Conservation (phyloP, 345 rosid genomes). For the Pistacia atlantica region DNA sequence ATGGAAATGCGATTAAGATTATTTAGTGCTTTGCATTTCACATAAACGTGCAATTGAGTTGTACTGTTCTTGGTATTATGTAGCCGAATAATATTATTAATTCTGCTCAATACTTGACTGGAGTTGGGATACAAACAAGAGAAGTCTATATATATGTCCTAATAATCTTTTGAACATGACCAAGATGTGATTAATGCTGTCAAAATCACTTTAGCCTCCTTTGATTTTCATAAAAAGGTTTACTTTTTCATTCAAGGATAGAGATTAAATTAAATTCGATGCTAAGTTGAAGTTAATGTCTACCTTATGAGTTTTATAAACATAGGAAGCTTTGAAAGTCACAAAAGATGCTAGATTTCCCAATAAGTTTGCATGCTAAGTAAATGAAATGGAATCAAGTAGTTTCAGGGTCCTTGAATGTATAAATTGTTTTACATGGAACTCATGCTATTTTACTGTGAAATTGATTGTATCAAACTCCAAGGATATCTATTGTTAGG, state of each 20-base stretch:
- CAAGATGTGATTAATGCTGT: background rate
- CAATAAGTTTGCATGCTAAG: too few relatives aligned
- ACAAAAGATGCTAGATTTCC: too few relatives aligned
- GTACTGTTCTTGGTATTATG: background rate
- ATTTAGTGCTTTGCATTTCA: background rate
- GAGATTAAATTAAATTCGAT: too few relatives aligned
- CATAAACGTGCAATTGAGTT: background rate
- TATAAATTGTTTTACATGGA: too few relatives aligned
- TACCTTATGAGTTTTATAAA: too few relatives aligned
- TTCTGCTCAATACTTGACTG: background rate
- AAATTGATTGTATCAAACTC: background rate
- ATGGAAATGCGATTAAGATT: constrained; percentile 1
- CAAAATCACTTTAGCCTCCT: background rate
- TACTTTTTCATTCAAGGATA: background rate
- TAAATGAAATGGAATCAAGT: background rate
- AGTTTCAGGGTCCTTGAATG: background rate
- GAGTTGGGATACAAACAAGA: background rate
- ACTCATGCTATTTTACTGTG: background rate
- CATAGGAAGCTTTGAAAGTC: too few relatives aligned
- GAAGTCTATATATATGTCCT: background rate
- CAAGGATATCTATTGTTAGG: background rate
- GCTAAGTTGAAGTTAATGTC: too few relatives aligned
- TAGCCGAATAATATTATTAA: background rate
- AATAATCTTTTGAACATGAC: background rate
- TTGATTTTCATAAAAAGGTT: background rate